These are phyloP conservation scores for Colletotrichum scovillei DNA, from an alignment of 2,329 filamentous ascomycete genomes.

Conservation along the genomic window DNA sequence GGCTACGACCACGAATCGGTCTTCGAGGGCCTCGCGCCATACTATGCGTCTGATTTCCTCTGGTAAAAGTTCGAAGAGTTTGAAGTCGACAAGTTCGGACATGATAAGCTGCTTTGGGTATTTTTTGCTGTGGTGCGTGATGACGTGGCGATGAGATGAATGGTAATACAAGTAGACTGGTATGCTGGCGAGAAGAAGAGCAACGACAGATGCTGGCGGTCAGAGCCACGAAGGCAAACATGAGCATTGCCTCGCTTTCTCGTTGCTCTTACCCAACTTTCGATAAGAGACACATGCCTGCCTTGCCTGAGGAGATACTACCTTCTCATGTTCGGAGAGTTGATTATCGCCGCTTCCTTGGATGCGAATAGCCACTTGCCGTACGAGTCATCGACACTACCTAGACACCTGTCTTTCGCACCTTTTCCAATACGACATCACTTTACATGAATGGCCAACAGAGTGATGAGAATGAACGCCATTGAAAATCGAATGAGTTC, in stretches of 20 bases:
- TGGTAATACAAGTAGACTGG: not conserved
- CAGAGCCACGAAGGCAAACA: not conserved
- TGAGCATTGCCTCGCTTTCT: not conserved
- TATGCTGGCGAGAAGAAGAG: not conserved
- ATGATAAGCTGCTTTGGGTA: not conserved
- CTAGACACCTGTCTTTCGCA: not conserved
- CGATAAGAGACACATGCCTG: not conserved
- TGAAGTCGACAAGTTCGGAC: not conserved
- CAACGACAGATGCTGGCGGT: not conserved
- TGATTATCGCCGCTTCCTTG: not conserved
- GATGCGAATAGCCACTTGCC: not conserved
- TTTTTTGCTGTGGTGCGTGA: not conserved
- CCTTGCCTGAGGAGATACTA: not conserved
- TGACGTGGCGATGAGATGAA: not conserved
- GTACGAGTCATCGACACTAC: not conserved
- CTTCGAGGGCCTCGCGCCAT: not conserved
- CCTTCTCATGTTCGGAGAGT: not conserved
- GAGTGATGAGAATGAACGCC: not conserved
- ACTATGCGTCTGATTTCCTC: not conserved
- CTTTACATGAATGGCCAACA: not conserved
- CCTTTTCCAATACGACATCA: not conserved
- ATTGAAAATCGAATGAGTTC: not conserved
- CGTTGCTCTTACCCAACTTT: not conserved
- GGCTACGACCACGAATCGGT: not conserved
- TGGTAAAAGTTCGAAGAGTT: not conserved